Percentiles rank a stretch among this genome's conserved stretches.
Conservation (phyloP, 2,329 filamentous ascomycete genomes). For the Pseudogymnoascus sp. region DNA sequence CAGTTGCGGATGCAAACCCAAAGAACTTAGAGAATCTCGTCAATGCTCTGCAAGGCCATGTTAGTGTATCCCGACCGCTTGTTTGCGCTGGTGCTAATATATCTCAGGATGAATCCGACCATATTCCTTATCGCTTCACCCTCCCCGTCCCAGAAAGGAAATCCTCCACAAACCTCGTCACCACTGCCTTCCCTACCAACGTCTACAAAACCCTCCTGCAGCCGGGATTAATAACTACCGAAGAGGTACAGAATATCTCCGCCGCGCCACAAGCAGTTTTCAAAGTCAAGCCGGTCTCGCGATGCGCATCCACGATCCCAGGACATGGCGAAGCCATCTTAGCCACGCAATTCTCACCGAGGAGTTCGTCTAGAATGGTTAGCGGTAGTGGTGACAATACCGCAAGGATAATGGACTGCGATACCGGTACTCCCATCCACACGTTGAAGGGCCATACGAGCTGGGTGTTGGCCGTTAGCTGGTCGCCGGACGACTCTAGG, state of each 20-base stretch:
- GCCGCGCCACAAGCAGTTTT: slow-evolving; percentile 84
- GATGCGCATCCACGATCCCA: slow-evolving; percentile 79
- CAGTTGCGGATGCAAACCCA: slow-evolving; percentile 74
- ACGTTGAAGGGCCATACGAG: slow-evolving; percentile 81
- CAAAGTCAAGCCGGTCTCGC: slow-evolving; percentile 81
- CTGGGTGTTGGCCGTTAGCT: slow-evolving; percentile 83
- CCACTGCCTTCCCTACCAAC: slow-evolving; percentile 27
- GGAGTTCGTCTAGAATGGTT: slow-evolving; percentile 65
- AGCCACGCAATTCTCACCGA: slow-evolving; percentile 75
- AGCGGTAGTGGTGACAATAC: slow-evolving; percentile 89
- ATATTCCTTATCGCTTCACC: slow-evolving; percentile 59
- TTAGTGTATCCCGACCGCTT: slow-evolving; percentile 26
- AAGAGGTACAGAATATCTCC: slow-evolving; percentile 38
- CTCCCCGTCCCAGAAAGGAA: slow-evolving; percentile 36
- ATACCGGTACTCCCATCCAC: slow-evolving; percentile 80
- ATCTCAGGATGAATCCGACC: slow-evolving; percentile 46
- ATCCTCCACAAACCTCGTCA: slow-evolving; percentile 29
- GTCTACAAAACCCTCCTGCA: slow-evolving; percentile 40
- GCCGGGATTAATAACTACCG: slow-evolving; percentile 26
- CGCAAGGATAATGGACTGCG: slow-evolving; percentile 87
- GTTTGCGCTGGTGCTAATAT: neutral
- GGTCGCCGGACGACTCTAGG: slow-evolving; percentile 72
- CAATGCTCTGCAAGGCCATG: slow-evolving; percentile 74
- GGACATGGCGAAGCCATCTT: slow-evolving; percentile 91
- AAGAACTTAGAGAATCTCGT: slow-evolving; percentile 82